Base-by-base conservation (phyloP, 2,329 filamentous ascomycete species). In the Fusarium pilosicola region DNA sequence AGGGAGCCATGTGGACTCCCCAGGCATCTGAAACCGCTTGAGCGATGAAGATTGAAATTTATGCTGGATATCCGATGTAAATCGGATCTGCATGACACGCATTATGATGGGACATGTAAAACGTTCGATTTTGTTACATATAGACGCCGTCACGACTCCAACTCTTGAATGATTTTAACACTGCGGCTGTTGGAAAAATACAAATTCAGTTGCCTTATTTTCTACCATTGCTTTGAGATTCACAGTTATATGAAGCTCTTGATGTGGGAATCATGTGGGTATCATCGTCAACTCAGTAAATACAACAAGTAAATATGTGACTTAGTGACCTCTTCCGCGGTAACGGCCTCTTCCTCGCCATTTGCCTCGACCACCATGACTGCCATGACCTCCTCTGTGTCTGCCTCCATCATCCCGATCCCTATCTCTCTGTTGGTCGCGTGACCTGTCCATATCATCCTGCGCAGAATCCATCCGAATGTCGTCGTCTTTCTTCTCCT, bases 401-500 rank as follows among this genome's bases (percentile, higher is more conserved):
- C 81, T 77, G 7, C 80, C 73, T n/a, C 72, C 79, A 20, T 81
- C 81, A 39, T 74, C 72, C 20, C 72, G 57, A 28, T 74, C 73
- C 38, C 71, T 62, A 9, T 79, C 80, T 73, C 70, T 83, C 77
- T 74, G 80, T 51, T 79, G 78, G 24, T 85, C 82, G 42, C 81
- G 77, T 41, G 77, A 71, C 30, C 79, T 76, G 26, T 84, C 83
- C 46, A 81, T 79, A 24, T 83, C 83, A 24, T 83, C 83, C 11
- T 85, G 76, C 44, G 71, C 58, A 62, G 74, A 66, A 30, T 81
- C 84, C 74, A 72, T 81, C 75, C 71, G 76, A 9, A 69, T 44
- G 26, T 82, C 82, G 28, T 86, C 89, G 17, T 86, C 89, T 74
- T 90, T 89, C 80, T 92, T 88, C 77, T 90, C 89, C 59, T 90